These are phyloP conservation scores for Globisporangium parvum DNA, from an alignment of 352 stramenopile genomes.

Conservation along the genomic window DNA sequence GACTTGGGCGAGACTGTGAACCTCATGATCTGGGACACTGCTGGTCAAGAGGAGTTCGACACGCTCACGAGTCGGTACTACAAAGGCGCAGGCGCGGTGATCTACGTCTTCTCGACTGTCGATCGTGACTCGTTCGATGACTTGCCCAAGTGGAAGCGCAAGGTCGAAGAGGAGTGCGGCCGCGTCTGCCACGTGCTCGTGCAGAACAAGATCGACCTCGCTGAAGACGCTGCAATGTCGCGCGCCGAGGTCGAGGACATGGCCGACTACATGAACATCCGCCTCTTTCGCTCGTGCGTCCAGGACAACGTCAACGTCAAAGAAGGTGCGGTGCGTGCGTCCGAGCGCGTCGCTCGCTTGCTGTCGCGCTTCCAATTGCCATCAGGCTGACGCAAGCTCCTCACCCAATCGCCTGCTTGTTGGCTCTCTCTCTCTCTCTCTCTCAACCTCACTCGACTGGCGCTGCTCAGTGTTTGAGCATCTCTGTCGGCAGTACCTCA, in stretches of 20 bases:
- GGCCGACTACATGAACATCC: slow-evolving; percentile 47
- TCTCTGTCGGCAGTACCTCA: slow-evolving; percentile 45
- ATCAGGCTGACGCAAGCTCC: no score
- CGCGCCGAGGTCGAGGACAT: slow-evolving; percentile 58
- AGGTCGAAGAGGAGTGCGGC: slow-evolving; percentile 64
- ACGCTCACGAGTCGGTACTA: slow-evolving; percentile 79
- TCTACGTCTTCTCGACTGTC: slow-evolving; percentile 75
- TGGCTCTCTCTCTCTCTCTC: background rate
- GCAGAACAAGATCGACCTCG: slow-evolving; percentile 73
- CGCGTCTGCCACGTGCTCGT: slow-evolving; percentile 61
- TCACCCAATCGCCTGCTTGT: no score
- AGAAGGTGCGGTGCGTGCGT: slow-evolving; percentile 48
- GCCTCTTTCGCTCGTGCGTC: slow-evolving; percentile 55
- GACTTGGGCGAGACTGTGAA: slow-evolving; percentile 57
- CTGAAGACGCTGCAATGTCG: slow-evolving; percentile 54
- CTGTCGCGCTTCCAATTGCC: no score
- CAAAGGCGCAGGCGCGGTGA: slow-evolving; percentile 53
- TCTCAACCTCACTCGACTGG: no score
- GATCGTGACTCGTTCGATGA: slow-evolving; percentile 70
- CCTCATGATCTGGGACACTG: slow-evolving; percentile 82
- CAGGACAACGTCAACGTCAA: slow-evolving; percentile 74
- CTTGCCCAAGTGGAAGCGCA: slow-evolving; percentile 61
- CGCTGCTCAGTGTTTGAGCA: slow-evolving; percentile 49
- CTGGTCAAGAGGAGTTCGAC: slow-evolving; percentile 77
- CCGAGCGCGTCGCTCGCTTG: no score